Percentiles rank a stretch among this genome's conserved stretches.
Conservation (phyloP, 768 basidiomycete species). For the Mycena galopus region DNA sequence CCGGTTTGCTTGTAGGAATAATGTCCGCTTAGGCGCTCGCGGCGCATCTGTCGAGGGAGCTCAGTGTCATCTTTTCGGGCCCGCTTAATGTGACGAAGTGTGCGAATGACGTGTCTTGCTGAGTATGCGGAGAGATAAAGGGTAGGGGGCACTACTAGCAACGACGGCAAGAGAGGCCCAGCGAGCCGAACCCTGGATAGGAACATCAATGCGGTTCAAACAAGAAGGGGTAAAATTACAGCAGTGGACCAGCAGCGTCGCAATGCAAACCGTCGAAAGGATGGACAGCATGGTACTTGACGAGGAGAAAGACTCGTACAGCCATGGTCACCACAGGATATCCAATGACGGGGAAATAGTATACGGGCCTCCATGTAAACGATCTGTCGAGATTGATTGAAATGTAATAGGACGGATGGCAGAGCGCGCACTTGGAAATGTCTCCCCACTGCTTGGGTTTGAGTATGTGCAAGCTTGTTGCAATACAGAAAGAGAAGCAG, state of each 20-base stretch:
- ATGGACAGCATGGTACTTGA: conserved; percentile 25
- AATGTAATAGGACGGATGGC: background rate
- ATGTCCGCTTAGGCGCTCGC: conserved; percentile 9
- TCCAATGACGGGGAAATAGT: conserved; percentile 17
- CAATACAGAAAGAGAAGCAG: conserved; percentile 12
- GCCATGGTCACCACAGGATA: conserved; percentile 3
- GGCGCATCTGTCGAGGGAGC: conserved; percentile 19
- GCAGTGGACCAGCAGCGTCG: conserved; percentile 18
- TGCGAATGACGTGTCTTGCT: background rate
- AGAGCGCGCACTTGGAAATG: conserved; percentile 3
- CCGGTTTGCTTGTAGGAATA: conserved; percentile 1
- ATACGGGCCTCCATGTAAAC: conserved; percentile 22
- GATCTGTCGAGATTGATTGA: background rate
- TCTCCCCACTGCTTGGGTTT: conserved; percentile 28
- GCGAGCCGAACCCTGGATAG: conserved; percentile 10
- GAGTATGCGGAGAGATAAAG: background rate
- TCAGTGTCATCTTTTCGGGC: conserved; percentile 9
- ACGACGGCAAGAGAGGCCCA: background rate
- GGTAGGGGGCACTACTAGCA: background rate
- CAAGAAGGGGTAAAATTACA: background rate
- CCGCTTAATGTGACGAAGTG: conserved; percentile 20
- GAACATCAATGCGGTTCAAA: background rate
- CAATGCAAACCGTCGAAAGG: conserved; percentile 25
- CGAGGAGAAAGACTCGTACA: background rate
- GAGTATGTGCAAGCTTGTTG: background rate